Evolutionary conservation across 1,284 basidiomycete species (phyloP).

Genomic region (Puccinia novopanici): DNA sequence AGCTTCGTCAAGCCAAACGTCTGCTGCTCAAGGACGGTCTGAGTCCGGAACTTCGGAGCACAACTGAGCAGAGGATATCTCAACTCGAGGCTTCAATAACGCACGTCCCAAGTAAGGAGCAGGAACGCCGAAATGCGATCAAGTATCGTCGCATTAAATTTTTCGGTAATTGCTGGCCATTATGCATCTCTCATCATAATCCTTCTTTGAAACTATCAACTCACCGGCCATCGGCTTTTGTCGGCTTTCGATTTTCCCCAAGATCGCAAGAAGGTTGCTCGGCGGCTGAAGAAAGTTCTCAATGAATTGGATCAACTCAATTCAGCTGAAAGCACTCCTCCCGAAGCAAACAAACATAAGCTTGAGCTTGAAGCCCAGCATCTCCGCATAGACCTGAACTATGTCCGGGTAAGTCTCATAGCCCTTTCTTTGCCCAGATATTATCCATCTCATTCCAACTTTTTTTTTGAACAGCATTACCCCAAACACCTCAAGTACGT

Average conservation of each 20-base stretch:
- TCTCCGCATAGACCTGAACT: constrained; percentile 44
- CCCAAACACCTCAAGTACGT: constrained; percentile 50
- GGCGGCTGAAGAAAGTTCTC: constrained; percentile 40
- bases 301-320: constrained; percentile 16
- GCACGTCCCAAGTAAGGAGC: constrained; percentile 18
- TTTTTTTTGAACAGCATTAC: constrained; percentile 21
- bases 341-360: background rate
- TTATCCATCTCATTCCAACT: background rate
- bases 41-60: constrained; percentile 20
- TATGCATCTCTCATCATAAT: background rate
- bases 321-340: background rate
- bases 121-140: constrained; percentile 47
- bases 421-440: background rate
- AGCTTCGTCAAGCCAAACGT: constrained; percentile 48
- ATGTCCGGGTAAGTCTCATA: constrained; percentile 25
- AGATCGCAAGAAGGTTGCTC: constrained; percentile 44
- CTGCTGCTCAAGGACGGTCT: constrained; percentile 27
- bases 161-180: constrained; percentile 23
- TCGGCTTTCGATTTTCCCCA: background rate
- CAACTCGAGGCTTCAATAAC: constrained; percentile 25
- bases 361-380: constrained; percentile 28
- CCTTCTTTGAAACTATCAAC: constrained; percentile 1
- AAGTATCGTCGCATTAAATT: constrained; percentile 46
- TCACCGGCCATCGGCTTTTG: background rate
- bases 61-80: constrained; percentile 27